A percentile compares a stretch with the other conserved stretches of the same genome.
Conservation (phyloP, 1,284 basidiomycete genomes). For the Tausonia pullulans region DNA sequence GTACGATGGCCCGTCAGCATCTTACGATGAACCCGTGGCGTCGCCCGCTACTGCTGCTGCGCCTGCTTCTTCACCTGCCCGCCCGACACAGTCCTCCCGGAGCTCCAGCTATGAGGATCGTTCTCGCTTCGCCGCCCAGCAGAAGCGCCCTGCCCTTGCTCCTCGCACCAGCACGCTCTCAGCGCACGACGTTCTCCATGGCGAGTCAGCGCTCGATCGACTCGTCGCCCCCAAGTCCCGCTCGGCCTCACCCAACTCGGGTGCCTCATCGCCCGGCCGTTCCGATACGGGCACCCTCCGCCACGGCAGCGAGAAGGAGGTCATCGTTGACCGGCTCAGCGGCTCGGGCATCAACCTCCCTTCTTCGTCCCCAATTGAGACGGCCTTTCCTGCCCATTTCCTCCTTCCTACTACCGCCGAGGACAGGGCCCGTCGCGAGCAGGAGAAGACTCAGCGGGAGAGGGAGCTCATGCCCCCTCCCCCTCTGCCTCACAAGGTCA, state of each 20-base stretch:
- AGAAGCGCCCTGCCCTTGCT: not conserved
- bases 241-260: not conserved
- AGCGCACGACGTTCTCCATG: slow-evolving; percentile 7
- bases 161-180: slow-evolving; percentile 1
- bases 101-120: too few species aligned
- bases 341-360: too few species aligned
- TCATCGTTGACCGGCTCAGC: not conserved
- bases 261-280: not conserved
- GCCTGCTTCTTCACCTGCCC: too few species aligned
- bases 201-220: slow-evolving; percentile 6
- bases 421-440: not conserved
- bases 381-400: too few species aligned
- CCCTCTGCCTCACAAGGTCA: not conserved
- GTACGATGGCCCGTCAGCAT: not conserved
- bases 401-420: too few species aligned
- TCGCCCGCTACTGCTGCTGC: too few species aligned
- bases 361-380: too few species aligned
- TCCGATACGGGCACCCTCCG: not conserved
- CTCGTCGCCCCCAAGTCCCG: not conserved
- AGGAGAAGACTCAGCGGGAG: not conserved
- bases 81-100: too few species aligned
- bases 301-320: slow-evolving; percentile 9
- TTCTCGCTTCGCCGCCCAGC: too few species aligned
- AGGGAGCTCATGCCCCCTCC: slow-evolving; percentile 17
- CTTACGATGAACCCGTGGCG: too few species aligned